Conservation (phyloP, 805 yeast genomes). For the Monosporozyma servazzii region DNA sequence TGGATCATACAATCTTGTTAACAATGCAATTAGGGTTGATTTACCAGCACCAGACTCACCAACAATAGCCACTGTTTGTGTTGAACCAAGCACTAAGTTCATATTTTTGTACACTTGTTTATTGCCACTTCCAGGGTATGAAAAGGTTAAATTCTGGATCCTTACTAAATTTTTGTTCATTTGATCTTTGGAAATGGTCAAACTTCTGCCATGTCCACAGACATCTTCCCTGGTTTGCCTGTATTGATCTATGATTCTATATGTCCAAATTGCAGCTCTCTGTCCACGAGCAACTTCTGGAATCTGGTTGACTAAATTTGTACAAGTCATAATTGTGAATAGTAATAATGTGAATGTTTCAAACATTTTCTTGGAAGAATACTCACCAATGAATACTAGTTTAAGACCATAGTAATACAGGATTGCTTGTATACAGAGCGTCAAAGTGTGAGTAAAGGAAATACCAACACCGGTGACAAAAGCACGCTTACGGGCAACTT, state of each 20-base stretch:
- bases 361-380: constrained; percentile 49
- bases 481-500: constrained; percentile 44
- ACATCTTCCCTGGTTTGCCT: constrained; percentile 6
- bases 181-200: neutral
- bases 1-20: constrained; percentile 44
- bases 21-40: constrained; percentile 56
- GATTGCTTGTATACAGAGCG: constrained; percentile 57
- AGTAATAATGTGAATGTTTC: constrained; percentile 63
- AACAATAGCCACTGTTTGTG: constrained; percentile 54
- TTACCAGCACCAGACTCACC: constrained; percentile 93
- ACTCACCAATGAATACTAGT: constrained; percentile 52
- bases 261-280: constrained; percentile 52
- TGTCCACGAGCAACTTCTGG: constrained; percentile 79
- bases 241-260: constrained; percentile 29
- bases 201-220: constrained; percentile 2
- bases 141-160: constrained; percentile 41
- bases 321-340: constrained; percentile 61
- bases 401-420: constrained; percentile 72
- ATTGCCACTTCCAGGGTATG: constrained; percentile 33
- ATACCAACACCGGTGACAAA: constrained; percentile 58
- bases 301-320: constrained; percentile 49
- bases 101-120: constrained; percentile 34
- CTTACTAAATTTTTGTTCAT: constrained; percentile 22
- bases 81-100: constrained; percentile 34
- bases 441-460: constrained; percentile 45